Base-by-base conservation (phyloP, 2,329 filamentous ascomycete species). In the Ambrosiella cleistominuta region DNA sequence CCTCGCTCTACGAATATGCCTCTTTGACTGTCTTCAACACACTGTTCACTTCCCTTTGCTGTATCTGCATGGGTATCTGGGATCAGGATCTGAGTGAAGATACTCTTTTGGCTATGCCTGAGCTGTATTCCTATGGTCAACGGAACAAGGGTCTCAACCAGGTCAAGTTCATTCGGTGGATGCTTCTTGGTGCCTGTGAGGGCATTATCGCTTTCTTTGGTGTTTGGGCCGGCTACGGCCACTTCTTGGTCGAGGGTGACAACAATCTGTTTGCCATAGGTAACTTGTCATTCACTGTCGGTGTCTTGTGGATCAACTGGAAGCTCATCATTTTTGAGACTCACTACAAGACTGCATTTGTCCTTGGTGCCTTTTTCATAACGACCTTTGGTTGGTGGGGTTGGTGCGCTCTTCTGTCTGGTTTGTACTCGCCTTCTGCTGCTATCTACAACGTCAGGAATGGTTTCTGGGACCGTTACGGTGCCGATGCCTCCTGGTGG, bases 11-110 rank as follows among this genome's bases (percentile, higher is more conserved):
- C 72, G 89, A 97, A 68, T 80, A 80, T 1, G 91, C 86, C 71
- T 88, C 84, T 62, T 71, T 97, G 66, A 93, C 86, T 52, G 88
- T 95, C 67, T 91, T 96, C 73, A 97, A 97, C 67, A 93, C 88
- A 1, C 78, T 96, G 11, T 97, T 97, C 69, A 96, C 91, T 0
- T 93, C 86, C 60, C 74, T 96, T 1, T 83, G 85, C 47, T 87
- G 93, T 27, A 94, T 97, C 62, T 86, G 94, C 65, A 79, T 95
- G 62, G 91, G 89, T 9, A 84, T 95, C 15, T 95, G 93, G 71
- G 90, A 95, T 66, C 88, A 95, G 67, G 91, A 97, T 66, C 76
- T 97, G 2, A 74, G 78, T 3, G 85, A 89, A 0, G 81, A 88
- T 38, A 97, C 91, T 0, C 75, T 97, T 1, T 75, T 97, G n/a